Conservation (phyloP, 1,284 basidiomycete species). For the Vanrija pseudolonga region DNA sequence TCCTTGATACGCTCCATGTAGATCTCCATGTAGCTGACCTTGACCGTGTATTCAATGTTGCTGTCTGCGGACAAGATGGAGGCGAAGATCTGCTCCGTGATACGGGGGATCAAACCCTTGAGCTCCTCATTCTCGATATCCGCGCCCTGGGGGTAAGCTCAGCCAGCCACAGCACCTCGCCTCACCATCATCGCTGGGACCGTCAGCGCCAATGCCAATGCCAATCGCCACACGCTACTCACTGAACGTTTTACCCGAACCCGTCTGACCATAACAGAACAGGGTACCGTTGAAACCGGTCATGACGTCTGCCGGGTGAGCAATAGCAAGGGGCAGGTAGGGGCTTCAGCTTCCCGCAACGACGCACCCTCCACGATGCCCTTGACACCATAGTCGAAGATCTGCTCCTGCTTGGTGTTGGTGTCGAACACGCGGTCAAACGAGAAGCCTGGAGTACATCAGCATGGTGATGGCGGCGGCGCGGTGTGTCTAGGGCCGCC, state of each 20-base stretch:
- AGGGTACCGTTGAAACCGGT: constrained; percentile 98
- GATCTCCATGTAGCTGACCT: constrained; percentile 99
- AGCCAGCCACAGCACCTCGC: constrained; percentile 19
- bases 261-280: constrained; percentile 98
- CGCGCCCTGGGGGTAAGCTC: constrained; percentile 64
- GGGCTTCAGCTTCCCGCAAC: neutral
- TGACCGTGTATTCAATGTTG: constrained; percentile 96
- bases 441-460: constrained; percentile 65
- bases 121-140: constrained; percentile 90
- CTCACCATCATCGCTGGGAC: constrained; percentile 77
- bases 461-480: constrained; percentile 3
- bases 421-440: constrained; percentile 97
- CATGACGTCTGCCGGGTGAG: constrained; percentile 73
- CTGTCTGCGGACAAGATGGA: constrained; percentile 94
- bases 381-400: constrained; percentile 98
- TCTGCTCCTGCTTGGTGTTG: constrained; percentile 84
- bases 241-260: constrained; percentile 87
- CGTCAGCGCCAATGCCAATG: constrained; percentile 11
- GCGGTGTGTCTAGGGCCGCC: too few relatives aligned
- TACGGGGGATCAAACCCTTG: constrained; percentile 96
- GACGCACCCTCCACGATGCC: constrained; percentile 55
- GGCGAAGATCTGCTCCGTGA: constrained; percentile 98
- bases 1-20: constrained; percentile 97
- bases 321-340: neutral
- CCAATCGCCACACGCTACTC: constrained; percentile 8